These are phyloP conservation scores for Agaricus subrufescens DNA, from an alignment of 768 basidiomycete species.

Conservation along the genomic window DNA sequence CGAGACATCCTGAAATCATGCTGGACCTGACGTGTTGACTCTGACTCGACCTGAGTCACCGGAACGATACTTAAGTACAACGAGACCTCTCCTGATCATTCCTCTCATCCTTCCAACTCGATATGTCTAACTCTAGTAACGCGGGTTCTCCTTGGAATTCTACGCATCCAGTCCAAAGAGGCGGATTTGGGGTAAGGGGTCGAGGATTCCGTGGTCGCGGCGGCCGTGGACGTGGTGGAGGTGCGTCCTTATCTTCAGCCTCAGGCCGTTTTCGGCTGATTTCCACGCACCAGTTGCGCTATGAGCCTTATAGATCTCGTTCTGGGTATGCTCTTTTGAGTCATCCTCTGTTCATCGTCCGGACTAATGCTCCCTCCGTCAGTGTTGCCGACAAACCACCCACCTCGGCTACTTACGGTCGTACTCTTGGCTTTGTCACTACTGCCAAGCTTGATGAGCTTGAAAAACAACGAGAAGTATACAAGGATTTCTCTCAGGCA, in stretches of 20 bases:
- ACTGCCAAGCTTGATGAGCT: conserved; percentile 38
- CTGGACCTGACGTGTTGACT: too few relatives aligned
- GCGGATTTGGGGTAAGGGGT: background rate
- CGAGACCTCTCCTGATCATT: too few relatives aligned
- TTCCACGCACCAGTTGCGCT: background rate
- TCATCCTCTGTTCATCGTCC: background rate
- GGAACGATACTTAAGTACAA: too few relatives aligned
- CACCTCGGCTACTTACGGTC: conserved; percentile 4
- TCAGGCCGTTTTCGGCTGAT: background rate
- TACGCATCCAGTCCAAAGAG: too few relatives aligned
- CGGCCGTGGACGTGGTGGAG: background rate
- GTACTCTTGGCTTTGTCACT: conserved; percentile 35
- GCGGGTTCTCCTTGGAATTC: too few relatives aligned
- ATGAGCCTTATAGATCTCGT: conserved; percentile 4
- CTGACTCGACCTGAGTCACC: too few relatives aligned
- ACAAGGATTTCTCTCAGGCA: conserved; percentile 28
- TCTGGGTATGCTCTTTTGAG: background rate
- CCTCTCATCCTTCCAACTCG: too few relatives aligned
- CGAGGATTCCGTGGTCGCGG: conserved; percentile 1
- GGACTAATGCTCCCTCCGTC: background rate
- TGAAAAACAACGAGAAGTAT: conserved; percentile 32
- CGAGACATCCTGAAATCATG: too few relatives aligned
- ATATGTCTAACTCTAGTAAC: too few relatives aligned
- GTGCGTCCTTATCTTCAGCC: background rate
- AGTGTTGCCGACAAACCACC: conserved; percentile 7